Conservation (phyloP, 1,284 basidiomycete genomes). For the Ustilago nuda region DNA sequence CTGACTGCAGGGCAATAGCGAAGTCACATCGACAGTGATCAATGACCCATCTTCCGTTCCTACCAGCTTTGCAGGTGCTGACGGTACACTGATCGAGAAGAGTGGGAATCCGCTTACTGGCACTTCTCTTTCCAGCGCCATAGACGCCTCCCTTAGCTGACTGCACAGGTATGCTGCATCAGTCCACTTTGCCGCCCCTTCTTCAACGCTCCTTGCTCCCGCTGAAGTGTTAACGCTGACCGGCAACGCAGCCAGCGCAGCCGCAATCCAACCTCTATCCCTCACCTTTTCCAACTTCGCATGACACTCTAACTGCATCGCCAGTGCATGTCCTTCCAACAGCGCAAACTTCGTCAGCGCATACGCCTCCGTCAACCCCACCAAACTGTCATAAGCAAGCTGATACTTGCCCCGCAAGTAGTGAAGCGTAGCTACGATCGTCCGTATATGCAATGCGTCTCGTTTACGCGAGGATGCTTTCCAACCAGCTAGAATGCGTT, state of each 20-base stretch:
- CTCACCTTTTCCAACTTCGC: constrained; percentile 73
- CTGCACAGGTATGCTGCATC: constrained; percentile 36
- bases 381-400: constrained; percentile 28
- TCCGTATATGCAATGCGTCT: constrained; percentile 84
- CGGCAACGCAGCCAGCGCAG: constrained; percentile 60
- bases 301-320: constrained; percentile 78
- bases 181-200: constrained; percentile 26
- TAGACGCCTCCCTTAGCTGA: constrained; percentile 37
- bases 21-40: constrained; percentile 46
- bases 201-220: not conserved
- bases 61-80: constrained; percentile 16
- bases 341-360: constrained; percentile 77
- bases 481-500: constrained; percentile 84
- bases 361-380: constrained; percentile 70
- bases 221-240: constrained; percentile 6
- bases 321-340: constrained; percentile 80
- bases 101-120: constrained; percentile 50
- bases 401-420: constrained; percentile 64
- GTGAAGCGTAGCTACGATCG: constrained; percentile 85
- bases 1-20: constrained; percentile 34
- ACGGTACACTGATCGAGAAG: constrained; percentile 35
- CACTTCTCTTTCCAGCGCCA: constrained; percentile 46
- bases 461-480: constrained; percentile 81
- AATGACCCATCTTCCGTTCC: constrained; percentile 52
- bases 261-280: constrained; percentile 80